Base-by-base conservation (phyloP, 2,329 filamentous ascomycete genomes). In the Xylariaceae sp. region DNA sequence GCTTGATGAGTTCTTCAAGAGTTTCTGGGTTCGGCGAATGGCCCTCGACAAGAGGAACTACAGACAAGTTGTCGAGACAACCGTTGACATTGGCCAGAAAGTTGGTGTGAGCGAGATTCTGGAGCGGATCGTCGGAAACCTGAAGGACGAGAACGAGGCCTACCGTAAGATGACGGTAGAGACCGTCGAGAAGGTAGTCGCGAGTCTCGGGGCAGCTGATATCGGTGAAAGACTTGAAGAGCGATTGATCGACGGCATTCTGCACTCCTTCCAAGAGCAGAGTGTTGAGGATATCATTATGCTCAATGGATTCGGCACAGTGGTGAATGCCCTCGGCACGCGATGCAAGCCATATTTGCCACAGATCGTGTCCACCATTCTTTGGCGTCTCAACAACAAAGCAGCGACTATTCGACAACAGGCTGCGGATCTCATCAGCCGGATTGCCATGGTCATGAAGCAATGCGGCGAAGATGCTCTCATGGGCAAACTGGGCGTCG, bases 161-260 rank as follows among this genome's bases (percentile, higher is more conserved):
- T 98, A 98, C 66, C 84, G 93, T 37, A 97, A 97, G 74, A 98
- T 98, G 93, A 96, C 93, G 0, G 86, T 98, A 26, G 93, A 98
- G 71, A 97, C 93, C 0, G 82, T 97, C 8, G 93, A 98, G 69
- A 98, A 97, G 69, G 82, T 97, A 36, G 86, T 98, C 56, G 89
- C 91, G 13, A 89, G 89, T 42, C 76, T 97, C 40, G 93, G 93
- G 42, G 90, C 91, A 7, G 91, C 93, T 28, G 93, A 98, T 60
- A 90, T 98, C 54, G 87, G 88, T 18, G 88, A 95, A 65, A 81
- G 91, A 31, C 69, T 98, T 28, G 93, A 98, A 65, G 93, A 97
- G 66, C 80, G 89, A 36, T 78, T 98, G 15, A 89, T 98, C 39
- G 93, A 98, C 55, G 93, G 93, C 62, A 93, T 98, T 28, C 76